Percentiles rank a stretch among this genome's conserved stretches.
phyloP scores from a whole-genome alignment of 805 yeast genomes.

The Candida qinlingensis region DNA sequence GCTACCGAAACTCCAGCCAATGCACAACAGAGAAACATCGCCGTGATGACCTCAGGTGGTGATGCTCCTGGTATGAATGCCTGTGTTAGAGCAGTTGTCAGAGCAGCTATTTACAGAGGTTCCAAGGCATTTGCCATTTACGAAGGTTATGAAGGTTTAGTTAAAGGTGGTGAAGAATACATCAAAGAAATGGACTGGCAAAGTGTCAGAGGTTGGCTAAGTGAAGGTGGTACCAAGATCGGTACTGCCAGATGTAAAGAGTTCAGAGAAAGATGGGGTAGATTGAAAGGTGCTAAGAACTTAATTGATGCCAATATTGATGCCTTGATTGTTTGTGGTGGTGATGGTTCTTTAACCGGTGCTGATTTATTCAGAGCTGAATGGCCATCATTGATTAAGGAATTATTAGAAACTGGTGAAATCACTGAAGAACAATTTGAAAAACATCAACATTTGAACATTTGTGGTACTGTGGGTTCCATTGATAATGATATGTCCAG shows the following conservation, averaged over 20 bases:
- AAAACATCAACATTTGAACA: slow-evolving; percentile 52
- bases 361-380: slow-evolving; percentile 73
- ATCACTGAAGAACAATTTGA: slow-evolving; percentile 43
- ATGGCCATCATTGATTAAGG: slow-evolving; percentile 69
- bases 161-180: slow-evolving; percentile 66
- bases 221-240: slow-evolving; percentile 70
- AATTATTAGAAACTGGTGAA: slow-evolving; percentile 40
- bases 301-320: slow-evolving; percentile 69
- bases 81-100: slow-evolving; percentile 87
- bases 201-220: slow-evolving; percentile 66
- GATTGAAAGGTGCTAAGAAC: slow-evolving; percentile 58
- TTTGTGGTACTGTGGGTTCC: slow-evolving; percentile 77
- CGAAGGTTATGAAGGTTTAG: slow-evolving; percentile 94
- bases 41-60: slow-evolving; percentile 98
- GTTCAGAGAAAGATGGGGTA: slow-evolving; percentile 61
- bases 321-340: slow-evolving; percentile 76
- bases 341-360: slow-evolving; percentile 80
- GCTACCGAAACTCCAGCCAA: not conserved
- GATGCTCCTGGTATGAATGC: slow-evolving; percentile 99
- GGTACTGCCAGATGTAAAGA: slow-evolving; percentile 74
- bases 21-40: slow-evolving; percentile 46
- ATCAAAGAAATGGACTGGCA: slow-evolving; percentile 65
- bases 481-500: slow-evolving; percentile 81
- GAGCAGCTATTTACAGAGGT: slow-evolving; percentile 80
- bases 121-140: slow-evolving; percentile 88